Evolutionary conservation across 768 basidiomycete species (phyloP), one percentile per base, ranked within the genome.

Genomic region (Melanogaster broomeanus): DNA sequence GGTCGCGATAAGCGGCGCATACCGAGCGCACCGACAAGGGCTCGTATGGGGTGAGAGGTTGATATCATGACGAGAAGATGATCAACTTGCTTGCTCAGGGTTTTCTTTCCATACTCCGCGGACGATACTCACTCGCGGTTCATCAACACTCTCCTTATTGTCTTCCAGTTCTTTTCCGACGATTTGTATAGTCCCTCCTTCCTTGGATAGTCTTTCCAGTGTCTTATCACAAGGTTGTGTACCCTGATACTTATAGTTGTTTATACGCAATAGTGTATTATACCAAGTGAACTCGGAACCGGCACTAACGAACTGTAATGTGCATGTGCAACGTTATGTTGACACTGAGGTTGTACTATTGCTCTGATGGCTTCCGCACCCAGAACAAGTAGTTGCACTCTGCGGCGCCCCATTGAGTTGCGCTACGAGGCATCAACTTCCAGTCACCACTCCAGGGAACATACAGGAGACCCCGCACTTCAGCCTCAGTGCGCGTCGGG

Each of bases 361-460:
- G 30, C 25, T 65, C 55, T 13, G 3, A 44, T 13, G 91, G 88
- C 57, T 84, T 88, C 22, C 90, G 76, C n/a, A 85, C 86, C 90
- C 92, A 93, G 68, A 93, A 91, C 57, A 93, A 55, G 68, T 93
- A 93, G 61, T 90, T 93, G 63, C 84, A 88, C 30, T 72, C 70
- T 45, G 83, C 76, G 21, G 79, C 80, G 6, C 72, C 71, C 57
- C 74, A 74, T 4, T 63, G 68, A 4, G 70, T 70, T 8, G 79
- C 78, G 16, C 76, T 74, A 33, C 85, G 74, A 5, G 87, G 80
- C 51, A 82, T 80, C n/a, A 93, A 73, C 48, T 72, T 61, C 91
- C 91, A 93, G 38, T 77, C 73, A 2, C 82, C 83, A 18, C 72
- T 75, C 59, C 90, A 77, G 9, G 91, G 92, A 39, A 87, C 72